phyloP scores from a whole-genome alignment of 495 filamentous ascomycete species.

The Penicillium salamii region DNA sequence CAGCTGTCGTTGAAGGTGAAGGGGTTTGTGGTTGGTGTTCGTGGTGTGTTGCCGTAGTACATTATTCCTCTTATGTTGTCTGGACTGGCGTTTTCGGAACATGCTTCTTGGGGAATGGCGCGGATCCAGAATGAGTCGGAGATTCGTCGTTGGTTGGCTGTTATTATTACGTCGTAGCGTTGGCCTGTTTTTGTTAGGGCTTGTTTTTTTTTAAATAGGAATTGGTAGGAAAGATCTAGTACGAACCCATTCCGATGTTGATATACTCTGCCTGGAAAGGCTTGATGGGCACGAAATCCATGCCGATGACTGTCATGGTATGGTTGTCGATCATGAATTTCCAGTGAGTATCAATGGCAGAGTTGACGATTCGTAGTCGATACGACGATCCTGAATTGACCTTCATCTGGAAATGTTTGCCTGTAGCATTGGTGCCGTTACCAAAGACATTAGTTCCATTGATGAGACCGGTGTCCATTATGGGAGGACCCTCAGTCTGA shows the following conservation, averaged over 20 bases:
- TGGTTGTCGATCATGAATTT: constrained; percentile 51
- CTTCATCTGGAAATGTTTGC: constrained; percentile 36
- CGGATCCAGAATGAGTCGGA: constrained; percentile 64
- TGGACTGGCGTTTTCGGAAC: constrained; percentile 37
- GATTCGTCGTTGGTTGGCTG: constrained; percentile 44
- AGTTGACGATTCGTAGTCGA: constrained; percentile 47
- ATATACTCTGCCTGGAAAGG: constrained; percentile 46
- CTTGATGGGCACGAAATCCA: constrained; percentile 47
- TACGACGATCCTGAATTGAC: constrained; percentile 44
- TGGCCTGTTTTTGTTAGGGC: constrained; percentile 42
- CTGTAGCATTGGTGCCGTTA: constrained; percentile 28
- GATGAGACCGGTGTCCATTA: constrained; percentile 46
- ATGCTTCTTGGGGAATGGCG: constrained; percentile 49
- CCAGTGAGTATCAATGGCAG: constrained; percentile 45
- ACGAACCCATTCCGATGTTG: constrained; percentile 54
- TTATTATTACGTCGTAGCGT: constrained; percentile 67
- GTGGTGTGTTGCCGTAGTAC: constrained; percentile 44
- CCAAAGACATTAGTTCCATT: constrained; percentile 50
- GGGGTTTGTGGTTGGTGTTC: constrained; percentile 3
- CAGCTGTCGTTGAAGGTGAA: constrained; percentile 10
- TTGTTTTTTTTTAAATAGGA: constrained; percentile 9
- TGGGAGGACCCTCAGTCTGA: constrained; percentile 15
- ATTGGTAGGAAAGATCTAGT: constrained; percentile 25
- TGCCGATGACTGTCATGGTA: constrained; percentile 42
- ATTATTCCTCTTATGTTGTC: constrained; percentile 57